A percentile compares a stretch with the other conserved stretches of the same genome.
phyloP scores from a whole-genome alignment of 495 filamentous ascomycete species.

The Annulohypoxylon nitens region DNA sequence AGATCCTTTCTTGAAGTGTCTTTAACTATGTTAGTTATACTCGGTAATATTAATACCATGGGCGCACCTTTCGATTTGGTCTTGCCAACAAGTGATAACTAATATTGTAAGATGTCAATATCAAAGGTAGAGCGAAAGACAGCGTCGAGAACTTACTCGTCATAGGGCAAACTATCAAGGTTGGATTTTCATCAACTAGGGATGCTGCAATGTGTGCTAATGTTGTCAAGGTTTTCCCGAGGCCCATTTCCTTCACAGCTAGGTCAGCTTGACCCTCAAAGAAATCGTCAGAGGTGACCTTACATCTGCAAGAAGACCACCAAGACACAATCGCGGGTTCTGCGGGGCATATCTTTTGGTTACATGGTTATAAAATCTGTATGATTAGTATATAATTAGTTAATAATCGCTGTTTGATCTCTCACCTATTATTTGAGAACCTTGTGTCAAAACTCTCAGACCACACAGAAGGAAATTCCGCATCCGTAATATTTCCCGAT shows the following conservation, averaged over 20 bases:
- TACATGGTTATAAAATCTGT: constrained; percentile 35
- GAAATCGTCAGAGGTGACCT: background rate
- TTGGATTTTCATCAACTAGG: background rate
- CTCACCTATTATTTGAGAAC: constrained; percentile 10
- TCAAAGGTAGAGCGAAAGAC: background rate
- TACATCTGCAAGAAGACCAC: constrained; percentile 37
- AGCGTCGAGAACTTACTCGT: constrained; percentile 14
- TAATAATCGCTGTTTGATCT: too few species aligned
- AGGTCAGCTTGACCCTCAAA: background rate
- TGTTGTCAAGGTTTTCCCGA: constrained; percentile 32
- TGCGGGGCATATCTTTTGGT: background rate
- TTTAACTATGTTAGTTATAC: constrained; percentile 17
- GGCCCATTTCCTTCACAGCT: constrained; percentile 29
- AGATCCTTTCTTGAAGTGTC: constrained; percentile 42
- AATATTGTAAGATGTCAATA: background rate
- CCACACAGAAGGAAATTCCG: constrained; percentile 35
- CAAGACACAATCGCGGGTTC: constrained; percentile 30
- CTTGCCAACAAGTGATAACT: constrained; percentile 49
- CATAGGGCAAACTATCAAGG: constrained; percentile 27
- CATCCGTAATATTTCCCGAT: constrained; percentile 16
- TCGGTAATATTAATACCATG: background rate
- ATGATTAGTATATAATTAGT: background rate
- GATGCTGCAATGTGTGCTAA: constrained; percentile 29
- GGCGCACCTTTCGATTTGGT: constrained; percentile 48
- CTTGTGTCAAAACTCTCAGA: background rate